Percentiles rank a stretch among this genome's conserved stretches.
phyloP scores from a whole-genome alignment of 306 rosid species.

The Mimosa bimucronata region DNA sequence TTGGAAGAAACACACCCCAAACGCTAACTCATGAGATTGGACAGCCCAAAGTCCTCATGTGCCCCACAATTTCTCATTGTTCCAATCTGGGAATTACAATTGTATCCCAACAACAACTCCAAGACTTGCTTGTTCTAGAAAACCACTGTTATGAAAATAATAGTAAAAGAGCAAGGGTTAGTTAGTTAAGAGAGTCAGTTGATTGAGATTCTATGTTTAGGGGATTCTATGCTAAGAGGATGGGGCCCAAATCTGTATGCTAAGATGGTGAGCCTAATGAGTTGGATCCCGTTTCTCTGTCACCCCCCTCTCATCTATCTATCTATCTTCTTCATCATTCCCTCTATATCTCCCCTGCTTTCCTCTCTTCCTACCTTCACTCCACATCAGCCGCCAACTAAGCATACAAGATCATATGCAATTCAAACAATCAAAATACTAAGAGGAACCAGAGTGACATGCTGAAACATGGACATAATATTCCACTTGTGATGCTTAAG shows the following conservation, averaged over 20 bases:
- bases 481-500: conserved; percentile 1
- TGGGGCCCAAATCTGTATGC: too few species aligned
- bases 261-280: too few species aligned
- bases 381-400: not conserved
- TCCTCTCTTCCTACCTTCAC: too few species aligned
- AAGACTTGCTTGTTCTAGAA: not conserved
- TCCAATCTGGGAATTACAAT: not conserved
- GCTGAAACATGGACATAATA: not conserved
- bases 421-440: conserved; percentile 9
- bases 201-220: too few species aligned
- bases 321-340: too few species aligned
- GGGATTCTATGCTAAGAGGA: too few species aligned
- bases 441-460: conserved; percentile 3
- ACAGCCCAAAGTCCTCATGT: too few species aligned
- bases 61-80: not conserved
- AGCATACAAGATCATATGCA: not conserved
- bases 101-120: not conserved
- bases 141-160: not conserved
- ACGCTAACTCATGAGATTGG: not conserved
- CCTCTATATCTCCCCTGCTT: too few species aligned
- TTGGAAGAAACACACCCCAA: not conserved
- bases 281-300: too few species aligned
- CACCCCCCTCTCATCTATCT: too few species aligned
- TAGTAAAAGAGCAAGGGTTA: too few species aligned
- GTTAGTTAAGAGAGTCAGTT: too few species aligned